Conservation (phyloP, 495 filamentous ascomycete species). For the Neurospora sp. region DNA sequence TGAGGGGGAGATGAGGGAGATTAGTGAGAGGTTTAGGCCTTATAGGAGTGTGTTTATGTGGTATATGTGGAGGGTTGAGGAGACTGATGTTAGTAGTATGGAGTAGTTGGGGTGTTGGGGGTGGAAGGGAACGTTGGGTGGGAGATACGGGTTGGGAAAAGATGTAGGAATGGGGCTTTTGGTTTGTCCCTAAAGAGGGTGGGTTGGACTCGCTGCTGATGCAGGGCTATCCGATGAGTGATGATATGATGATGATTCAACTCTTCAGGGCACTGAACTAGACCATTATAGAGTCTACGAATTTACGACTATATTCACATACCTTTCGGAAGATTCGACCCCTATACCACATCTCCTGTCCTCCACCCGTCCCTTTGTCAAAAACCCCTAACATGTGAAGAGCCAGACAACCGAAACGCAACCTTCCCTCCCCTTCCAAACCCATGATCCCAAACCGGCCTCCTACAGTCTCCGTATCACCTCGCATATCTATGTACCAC, state of each 20-base stretch:
- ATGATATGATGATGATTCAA: neutral
- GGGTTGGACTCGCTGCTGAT: neutral
- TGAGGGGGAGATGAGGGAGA: slow-evolving; percentile 82
- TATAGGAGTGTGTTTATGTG: slow-evolving; percentile 64
- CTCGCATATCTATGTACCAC: neutral
- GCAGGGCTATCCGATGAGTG: neutral
- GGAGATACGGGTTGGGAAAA: neutral
- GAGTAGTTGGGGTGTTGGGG: slow-evolving; percentile 20
- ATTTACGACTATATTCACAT: neutral
- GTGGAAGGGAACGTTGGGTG: neutral
- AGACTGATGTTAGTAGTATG: slow-evolving; percentile 62
- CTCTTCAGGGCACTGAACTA: neutral
- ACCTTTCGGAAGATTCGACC: neutral
- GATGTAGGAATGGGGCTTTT: neutral
- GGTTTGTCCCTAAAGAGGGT: neutral
- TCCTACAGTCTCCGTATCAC: neutral
- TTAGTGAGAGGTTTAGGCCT: slow-evolving; percentile 69
- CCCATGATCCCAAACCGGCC: neutral
- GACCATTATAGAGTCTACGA: neutral
- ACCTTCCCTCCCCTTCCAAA: neutral
- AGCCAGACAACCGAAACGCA: neutral
- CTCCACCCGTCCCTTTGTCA: no score
- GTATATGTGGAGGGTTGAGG: slow-evolving; percentile 82
- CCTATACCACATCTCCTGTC: neutral
- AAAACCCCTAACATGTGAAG: neutral